Evolutionary conservation across 2,329 filamentous ascomycete species (phyloP).

Genomic region (Pyrenophora teres): DNA sequence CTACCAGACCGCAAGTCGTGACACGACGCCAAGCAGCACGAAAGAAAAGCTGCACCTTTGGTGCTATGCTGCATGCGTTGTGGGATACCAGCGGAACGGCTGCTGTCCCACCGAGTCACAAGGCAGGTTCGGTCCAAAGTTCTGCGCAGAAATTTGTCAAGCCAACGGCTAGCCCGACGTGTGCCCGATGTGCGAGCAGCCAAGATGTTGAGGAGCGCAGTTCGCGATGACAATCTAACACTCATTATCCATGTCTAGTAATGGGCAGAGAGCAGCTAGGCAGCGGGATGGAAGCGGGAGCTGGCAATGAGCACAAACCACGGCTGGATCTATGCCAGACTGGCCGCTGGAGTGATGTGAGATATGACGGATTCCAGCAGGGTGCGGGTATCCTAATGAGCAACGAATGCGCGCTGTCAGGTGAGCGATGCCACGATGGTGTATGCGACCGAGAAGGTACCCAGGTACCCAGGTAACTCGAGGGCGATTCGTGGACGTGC

Average conservation of each 20-base stretch:
- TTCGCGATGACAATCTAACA: conserved; percentile 4
- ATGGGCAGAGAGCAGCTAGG: background rate
- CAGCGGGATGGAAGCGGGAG: conserved; percentile 15
- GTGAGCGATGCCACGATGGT: conserved; percentile 31
- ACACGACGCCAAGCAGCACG: conserved; percentile 26
- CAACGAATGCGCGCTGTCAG: conserved; percentile 39
- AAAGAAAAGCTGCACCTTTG: conserved; percentile 10
- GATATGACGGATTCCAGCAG: no score
- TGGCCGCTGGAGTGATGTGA: no score
- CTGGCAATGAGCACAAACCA: background rate
- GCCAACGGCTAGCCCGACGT: conserved; percentile 4
- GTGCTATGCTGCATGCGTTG: conserved; percentile 5
- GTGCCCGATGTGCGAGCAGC: conserved; percentile 6
- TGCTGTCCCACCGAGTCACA: conserved; percentile 23
- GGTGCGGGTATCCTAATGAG: conserved; percentile 1
- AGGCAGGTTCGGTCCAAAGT: conserved; percentile 23
- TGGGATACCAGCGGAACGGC: conserved; percentile 22
- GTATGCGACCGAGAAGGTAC: conserved; percentile 10
- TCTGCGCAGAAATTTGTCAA: conserved; percentile 15
- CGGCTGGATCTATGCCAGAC: background rate
- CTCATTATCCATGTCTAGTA: background rate
- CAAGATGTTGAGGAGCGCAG: conserved; percentile 1
- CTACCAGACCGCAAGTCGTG: conserved; percentile 29
- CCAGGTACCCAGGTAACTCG: conserved; percentile 35
- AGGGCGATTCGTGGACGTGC: conserved; percentile 42